phyloP scores from a whole-genome alignment of 768 basidiomycete genomes.

The Trametes cinnabarina region DNA sequence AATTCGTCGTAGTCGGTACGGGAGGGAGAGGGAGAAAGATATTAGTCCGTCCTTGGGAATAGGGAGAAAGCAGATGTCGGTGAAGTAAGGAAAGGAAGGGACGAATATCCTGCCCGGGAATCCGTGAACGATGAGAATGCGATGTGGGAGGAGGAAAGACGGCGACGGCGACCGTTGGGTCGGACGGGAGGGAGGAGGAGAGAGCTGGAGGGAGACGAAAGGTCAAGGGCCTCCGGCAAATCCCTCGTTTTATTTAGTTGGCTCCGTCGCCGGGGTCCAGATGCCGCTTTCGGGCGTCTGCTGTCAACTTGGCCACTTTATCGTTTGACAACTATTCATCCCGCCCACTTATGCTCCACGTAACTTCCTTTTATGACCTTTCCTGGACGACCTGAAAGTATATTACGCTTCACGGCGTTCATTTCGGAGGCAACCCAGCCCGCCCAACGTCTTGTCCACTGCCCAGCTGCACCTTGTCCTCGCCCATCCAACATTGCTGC shows the following conservation, averaged over 20 bases:
- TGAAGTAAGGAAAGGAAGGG: conserved; percentile 25
- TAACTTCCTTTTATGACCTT: neutral
- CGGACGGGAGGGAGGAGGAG: conserved; percentile 14
- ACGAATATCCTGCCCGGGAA: conserved; percentile 20
- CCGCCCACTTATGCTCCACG: neutral
- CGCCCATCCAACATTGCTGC: neutral
- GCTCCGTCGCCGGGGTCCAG: conserved; percentile 21
- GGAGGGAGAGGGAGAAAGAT: conserved; percentile 2
- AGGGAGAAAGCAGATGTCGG: conserved; percentile 7
- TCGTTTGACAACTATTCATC: neutral
- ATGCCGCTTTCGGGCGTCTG: conserved; percentile 15
- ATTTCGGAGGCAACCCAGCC: no score
- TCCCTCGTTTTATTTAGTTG: conserved; percentile 25
- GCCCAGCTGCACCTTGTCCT: conserved; percentile 4
- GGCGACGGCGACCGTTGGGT: conserved; percentile 21
- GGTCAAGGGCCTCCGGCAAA: conserved; percentile 14
- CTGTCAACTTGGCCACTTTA: neutral
- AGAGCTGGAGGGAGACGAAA: conserved; percentile 16
- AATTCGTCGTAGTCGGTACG: conserved; percentile 6
- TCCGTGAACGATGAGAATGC: conserved; percentile 10
- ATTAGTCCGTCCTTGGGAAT: conserved; percentile 11
- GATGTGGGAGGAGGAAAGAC: conserved; percentile 12
- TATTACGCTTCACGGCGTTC: no score
- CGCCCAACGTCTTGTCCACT: neutral
- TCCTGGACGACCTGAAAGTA: neutral